A percentile compares a stretch with the other conserved stretches of the same genome.
These are phyloP conservation scores for Cyberlindnera nakhonratchasimensis DNA, from an alignment of 805 yeast species.

Conservation along the genomic window DNA sequence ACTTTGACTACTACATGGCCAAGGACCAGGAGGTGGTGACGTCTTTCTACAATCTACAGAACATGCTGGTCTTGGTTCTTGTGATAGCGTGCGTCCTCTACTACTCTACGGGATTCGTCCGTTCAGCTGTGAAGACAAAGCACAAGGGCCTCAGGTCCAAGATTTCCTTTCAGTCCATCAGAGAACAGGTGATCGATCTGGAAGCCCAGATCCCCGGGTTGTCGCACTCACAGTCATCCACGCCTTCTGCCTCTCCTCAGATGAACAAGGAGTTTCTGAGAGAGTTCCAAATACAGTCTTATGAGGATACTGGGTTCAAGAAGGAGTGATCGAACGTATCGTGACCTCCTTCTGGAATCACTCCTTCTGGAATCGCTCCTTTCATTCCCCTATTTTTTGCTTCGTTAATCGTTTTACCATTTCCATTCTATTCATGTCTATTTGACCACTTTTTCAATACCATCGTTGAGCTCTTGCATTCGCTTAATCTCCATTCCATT, in stretches of 20 bases:
- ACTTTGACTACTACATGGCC: conserved; percentile 21
- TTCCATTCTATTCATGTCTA: too few relatives aligned
- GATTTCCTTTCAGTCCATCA: conserved; percentile 1
- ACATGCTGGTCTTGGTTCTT: not conserved
- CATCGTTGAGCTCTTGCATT: too few relatives aligned
- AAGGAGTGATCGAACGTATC: not conserved
- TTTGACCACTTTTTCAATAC: too few relatives aligned
- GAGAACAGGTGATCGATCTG: conserved; percentile 2
- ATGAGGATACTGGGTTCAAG: not conserved
- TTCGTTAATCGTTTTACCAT: too few relatives aligned
- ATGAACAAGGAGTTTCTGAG: not conserved
- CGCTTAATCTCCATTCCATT: too few relatives aligned
- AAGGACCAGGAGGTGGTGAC: conserved; percentile 1
- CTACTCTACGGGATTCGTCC: too few relatives aligned
- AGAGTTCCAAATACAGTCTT: not conserved
- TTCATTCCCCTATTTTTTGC: too few relatives aligned
- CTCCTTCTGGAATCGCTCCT: too few relatives aligned
- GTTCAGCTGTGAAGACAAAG: too few relatives aligned
- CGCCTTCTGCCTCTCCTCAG: conserved; percentile 7
- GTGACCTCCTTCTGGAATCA: too few relatives aligned
- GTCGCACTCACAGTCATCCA: conserved; percentile 8
- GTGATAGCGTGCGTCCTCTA: not conserved
- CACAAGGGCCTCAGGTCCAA: not conserved
- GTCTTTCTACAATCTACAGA: not conserved
- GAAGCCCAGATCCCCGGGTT: conserved; percentile 10